Conservation (phyloP, 768 basidiomycete species). For the Amyloporia xantha region DNA sequence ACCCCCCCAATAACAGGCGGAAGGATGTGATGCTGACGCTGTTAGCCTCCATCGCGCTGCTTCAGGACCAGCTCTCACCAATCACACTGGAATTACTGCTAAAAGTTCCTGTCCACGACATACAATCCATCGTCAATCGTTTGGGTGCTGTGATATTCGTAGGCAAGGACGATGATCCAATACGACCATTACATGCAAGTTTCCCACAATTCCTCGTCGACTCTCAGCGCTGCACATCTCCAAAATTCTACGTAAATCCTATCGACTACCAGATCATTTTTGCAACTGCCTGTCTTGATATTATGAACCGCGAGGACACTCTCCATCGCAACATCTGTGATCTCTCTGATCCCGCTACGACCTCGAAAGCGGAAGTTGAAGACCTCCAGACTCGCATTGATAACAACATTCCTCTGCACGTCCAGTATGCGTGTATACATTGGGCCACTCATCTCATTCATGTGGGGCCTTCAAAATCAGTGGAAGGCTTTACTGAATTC, state of each 20-base stretch:
- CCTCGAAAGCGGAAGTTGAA: not conserved
- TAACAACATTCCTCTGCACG: not conserved
- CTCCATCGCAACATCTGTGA: not conserved
- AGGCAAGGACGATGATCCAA: not conserved
- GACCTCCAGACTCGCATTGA: not conserved
- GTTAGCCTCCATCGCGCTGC: not conserved
- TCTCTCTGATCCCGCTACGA: not conserved
- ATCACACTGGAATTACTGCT: not conserved
- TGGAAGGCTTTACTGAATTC: not conserved
- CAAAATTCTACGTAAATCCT: not conserved
- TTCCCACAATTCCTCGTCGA: constrained; percentile 7
- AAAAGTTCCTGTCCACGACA: not conserved
- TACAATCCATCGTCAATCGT: not conserved
- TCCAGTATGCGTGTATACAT: constrained; percentile 4
- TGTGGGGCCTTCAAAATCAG: not conserved
- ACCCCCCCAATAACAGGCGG: too few species aligned
- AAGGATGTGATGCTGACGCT: not conserved
- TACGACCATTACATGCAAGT: constrained; percentile 2
- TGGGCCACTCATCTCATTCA: constrained; percentile 1
- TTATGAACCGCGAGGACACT: not conserved
- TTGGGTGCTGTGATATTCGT: constrained; percentile 3
- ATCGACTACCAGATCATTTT: not conserved
- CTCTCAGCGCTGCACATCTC: not conserved
- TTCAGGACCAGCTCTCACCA: not conserved
- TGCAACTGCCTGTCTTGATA: not conserved